These are phyloP conservation scores for Plasmopara viticola DNA, from an alignment of 352 stramenopile genomes.

Conservation along the genomic window DNA sequence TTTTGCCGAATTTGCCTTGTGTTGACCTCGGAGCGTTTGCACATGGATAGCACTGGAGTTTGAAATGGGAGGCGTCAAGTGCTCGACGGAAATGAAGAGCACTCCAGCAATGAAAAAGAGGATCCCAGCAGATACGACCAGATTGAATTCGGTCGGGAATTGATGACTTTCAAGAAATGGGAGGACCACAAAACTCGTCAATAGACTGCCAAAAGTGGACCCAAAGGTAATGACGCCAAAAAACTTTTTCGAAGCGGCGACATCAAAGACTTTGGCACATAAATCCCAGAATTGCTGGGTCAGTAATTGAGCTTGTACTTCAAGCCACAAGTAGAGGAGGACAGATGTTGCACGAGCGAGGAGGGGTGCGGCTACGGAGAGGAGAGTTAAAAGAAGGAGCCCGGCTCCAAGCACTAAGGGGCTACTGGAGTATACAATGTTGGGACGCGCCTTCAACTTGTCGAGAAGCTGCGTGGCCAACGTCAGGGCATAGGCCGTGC, in stretches of 20 bases:
- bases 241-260: conserved; percentile 78
- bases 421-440: conserved; percentile 48
- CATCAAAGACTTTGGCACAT: conserved; percentile 73
- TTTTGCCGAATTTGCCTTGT: conserved; percentile 1
- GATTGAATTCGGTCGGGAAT: conserved; percentile 67
- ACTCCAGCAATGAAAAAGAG: conserved; percentile 55
- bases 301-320: conserved; percentile 66
- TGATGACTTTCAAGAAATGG: conserved; percentile 40
- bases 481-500: conserved; percentile 65
- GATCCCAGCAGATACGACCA: conserved; percentile 48
- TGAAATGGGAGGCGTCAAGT: conserved; percentile 25
- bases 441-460: conserved; percentile 19
- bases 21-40: conserved; percentile 6
- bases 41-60: conserved; percentile 3
- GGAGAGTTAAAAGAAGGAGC: conserved; percentile 36
- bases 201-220: conserved; percentile 67
- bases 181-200: conserved; percentile 69
- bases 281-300: conserved; percentile 86
- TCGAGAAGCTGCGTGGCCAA: conserved; percentile 31
- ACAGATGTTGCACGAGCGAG: conserved; percentile 46
- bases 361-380: conserved; percentile 39
- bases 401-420: conserved; percentile 37
- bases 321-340: conserved; percentile 75
- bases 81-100: conserved; percentile 43
- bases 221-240: conserved; percentile 85